These are phyloP conservation scores for Candida insectorum DNA, from an alignment of 805 yeast species.

Conservation along the genomic window DNA sequence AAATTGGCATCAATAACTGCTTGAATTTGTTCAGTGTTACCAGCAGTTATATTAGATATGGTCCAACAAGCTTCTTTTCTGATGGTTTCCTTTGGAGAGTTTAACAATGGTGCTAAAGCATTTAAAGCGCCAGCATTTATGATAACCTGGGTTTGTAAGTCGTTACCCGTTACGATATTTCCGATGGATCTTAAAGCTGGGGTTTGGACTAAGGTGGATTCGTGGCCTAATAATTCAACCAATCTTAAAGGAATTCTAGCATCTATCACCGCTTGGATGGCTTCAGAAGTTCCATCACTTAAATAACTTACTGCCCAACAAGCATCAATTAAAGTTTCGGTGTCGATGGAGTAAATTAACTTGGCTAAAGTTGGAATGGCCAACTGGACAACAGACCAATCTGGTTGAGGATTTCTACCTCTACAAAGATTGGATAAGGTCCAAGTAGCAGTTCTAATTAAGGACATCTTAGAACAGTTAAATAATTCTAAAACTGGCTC, in stretches of 20 bases:
- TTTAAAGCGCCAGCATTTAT: constrained; percentile 89
- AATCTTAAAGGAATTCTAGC: constrained; percentile 92
- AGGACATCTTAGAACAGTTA: constrained; percentile 77
- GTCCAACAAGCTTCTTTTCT: constrained; percentile 99
- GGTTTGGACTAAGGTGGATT: constrained; percentile 84
- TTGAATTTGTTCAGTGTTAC: constrained; percentile 92
- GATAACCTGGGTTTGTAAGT: constrained; percentile 90
- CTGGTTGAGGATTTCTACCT: constrained; percentile 95
- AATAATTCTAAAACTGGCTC: constrained; percentile 79
- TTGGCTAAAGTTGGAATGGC: constrained; percentile 92
- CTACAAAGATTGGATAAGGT: constrained; percentile 94
- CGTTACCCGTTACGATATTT: constrained; percentile 96
- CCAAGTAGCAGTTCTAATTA: constrained; percentile 97
- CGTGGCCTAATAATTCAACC: constrained; percentile 85
- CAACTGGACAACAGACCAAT: constrained; percentile 82
- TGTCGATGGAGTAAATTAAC: constrained; percentile 84
- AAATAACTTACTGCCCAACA: constrained; percentile 98
- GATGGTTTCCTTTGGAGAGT: constrained; percentile 85
- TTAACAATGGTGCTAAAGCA: constrained; percentile 75
- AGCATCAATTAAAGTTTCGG: constrained; percentile 93
- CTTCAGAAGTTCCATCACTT: constrained; percentile 88
- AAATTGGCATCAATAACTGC: constrained; percentile 94
- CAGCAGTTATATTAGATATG: constrained; percentile 95
- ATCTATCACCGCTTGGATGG: constrained; percentile 95
- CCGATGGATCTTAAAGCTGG: constrained; percentile 98